A percentile compares a stretch with the other conserved stretches of the same genome.
phyloP scores from a whole-genome alignment of 1,284 basidiomycete species.

The Microbotryomycetes sp. region DNA sequence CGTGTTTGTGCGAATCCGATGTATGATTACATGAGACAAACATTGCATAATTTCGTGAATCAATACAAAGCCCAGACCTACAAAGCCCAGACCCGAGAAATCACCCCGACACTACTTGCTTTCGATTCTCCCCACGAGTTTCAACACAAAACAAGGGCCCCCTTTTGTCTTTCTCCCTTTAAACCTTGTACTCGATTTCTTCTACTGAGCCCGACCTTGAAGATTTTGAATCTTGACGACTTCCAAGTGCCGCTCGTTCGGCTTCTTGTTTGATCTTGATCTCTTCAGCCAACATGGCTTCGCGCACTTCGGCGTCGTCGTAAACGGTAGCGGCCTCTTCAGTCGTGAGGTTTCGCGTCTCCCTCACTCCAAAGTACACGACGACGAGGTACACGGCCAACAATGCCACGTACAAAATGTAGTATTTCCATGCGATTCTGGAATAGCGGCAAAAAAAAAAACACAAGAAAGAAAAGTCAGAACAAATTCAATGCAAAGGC shows the following conservation, averaged over 20 bases:
- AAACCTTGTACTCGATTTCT: background rate
- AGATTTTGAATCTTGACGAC: background rate
- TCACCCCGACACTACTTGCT: too few species aligned
- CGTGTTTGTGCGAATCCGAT: background rate
- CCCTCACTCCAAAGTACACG: conserved; percentile 59
- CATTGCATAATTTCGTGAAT: too few species aligned
- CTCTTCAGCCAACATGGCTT: background rate
- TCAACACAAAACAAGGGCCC: background rate
- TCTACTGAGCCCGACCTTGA: background rate
- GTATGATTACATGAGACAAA: background rate
- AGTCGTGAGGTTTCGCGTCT: conserved; percentile 57
- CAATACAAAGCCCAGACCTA: too few species aligned
- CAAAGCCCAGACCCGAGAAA: too few species aligned
- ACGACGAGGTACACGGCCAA: conserved; percentile 49
- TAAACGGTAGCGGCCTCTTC: conserved; percentile 47
- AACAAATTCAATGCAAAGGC: background rate
- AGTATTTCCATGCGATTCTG: conserved; percentile 46
- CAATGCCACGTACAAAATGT: conserved; percentile 54
- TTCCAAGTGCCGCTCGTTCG: background rate
- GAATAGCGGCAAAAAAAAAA: background rate
- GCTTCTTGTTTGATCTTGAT: background rate
- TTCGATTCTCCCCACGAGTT: too few species aligned
- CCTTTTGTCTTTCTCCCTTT: background rate
- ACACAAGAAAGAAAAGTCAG: background rate
- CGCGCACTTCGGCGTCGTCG: conserved; percentile 5